Evolutionary conservation across 495 filamentous ascomycete species (phyloP).

Genomic region (Hyaloscypha bicolor): DNA sequence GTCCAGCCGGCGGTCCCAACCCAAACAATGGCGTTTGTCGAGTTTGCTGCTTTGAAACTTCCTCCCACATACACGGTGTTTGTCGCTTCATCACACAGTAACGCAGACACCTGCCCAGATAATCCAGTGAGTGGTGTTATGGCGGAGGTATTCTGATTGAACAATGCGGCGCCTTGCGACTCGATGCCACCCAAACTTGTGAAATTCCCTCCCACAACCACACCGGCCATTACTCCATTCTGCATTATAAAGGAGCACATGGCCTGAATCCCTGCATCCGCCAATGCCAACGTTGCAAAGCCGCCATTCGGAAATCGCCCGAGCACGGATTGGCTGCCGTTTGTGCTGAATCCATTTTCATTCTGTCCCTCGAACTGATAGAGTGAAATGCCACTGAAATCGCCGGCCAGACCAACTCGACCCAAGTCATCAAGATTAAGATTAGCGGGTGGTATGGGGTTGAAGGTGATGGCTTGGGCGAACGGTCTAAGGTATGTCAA

Average conservation of each 20-base stretch:
- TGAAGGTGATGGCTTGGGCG: conserved; percentile 68
- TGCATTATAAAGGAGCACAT: conserved; percentile 81
- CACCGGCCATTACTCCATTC: conserved; percentile 67
- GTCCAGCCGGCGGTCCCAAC: conserved; percentile 72
- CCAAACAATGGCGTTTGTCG: conserved; percentile 90
- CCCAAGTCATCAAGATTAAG: conserved; percentile 83
- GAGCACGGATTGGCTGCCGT: conserved; percentile 81
- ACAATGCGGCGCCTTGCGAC: conserved; percentile 78
- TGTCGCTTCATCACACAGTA: conserved; percentile 82
- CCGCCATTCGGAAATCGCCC: conserved; percentile 83
- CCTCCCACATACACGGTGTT: conserved; percentile 91
- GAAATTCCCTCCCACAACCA: conserved; percentile 93
- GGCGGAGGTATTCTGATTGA: conserved; percentile 66
- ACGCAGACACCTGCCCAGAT: conserved; percentile 73
- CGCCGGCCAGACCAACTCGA: conserved; percentile 81
- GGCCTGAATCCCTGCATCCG: conserved; percentile 80
- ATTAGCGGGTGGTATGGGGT: conserved; percentile 70
- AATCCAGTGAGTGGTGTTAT: conserved; percentile 77
- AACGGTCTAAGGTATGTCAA: conserved; percentile 36
- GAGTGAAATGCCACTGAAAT: conserved; percentile 89
- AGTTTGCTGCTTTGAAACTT: conserved; percentile 74
- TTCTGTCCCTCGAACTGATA: conserved; percentile 83
- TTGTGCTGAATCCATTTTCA: conserved; percentile 62
- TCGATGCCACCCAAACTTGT: conserved; percentile 81
- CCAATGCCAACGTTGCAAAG: conserved; percentile 68